These are phyloP conservation scores for Nematodospora valgi DNA, from an alignment of 805 yeast species.

Conservation along the genomic window DNA sequence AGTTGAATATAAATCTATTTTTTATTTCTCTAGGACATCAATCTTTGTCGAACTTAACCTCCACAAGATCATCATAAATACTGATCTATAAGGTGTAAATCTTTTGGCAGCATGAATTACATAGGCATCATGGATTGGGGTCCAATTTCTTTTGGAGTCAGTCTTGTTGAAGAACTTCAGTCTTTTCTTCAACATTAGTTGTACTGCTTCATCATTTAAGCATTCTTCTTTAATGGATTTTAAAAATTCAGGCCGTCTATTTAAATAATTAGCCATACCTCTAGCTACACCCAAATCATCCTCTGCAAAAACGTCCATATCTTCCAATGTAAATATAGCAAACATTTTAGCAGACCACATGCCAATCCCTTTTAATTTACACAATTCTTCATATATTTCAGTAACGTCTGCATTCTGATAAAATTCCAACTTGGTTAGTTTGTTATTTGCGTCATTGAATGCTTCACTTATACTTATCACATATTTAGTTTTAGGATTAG, in stretches of 20 bases:
- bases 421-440: conserved; percentile 28
- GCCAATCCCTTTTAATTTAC: conserved; percentile 67
- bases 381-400: conserved; percentile 46
- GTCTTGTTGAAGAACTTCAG: conserved; percentile 35
- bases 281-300: conserved; percentile 85
- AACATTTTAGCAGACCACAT: conserved; percentile 92
- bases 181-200: conserved; percentile 27
- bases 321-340: conserved; percentile 61
- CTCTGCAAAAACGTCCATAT: conserved; percentile 68
- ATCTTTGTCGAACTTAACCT: conserved; percentile 57
- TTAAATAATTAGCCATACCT: conserved; percentile 67
- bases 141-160: conserved; percentile 57
- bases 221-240: conserved; percentile 37
- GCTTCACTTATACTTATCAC: conserved; percentile 51
- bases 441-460: conserved; percentile 40
- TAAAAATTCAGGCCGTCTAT: conserved; percentile 48
- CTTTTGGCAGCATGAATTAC: conserved; percentile 51
- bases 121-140: conserved; percentile 57
- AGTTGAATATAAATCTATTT: conserved; percentile 1
- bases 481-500: conserved; percentile 64
- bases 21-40: conserved; percentile 36
- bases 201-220: conserved; percentile 31
- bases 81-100: conserved; percentile 65
- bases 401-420: conserved; percentile 39
- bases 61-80: conserved; percentile 74